Percentiles rank a stretch among this genome's conserved stretches.
phyloP scores from a whole-genome alignment of 352 stramenopile genomes.

The Saprolegnia diclina region DNA sequence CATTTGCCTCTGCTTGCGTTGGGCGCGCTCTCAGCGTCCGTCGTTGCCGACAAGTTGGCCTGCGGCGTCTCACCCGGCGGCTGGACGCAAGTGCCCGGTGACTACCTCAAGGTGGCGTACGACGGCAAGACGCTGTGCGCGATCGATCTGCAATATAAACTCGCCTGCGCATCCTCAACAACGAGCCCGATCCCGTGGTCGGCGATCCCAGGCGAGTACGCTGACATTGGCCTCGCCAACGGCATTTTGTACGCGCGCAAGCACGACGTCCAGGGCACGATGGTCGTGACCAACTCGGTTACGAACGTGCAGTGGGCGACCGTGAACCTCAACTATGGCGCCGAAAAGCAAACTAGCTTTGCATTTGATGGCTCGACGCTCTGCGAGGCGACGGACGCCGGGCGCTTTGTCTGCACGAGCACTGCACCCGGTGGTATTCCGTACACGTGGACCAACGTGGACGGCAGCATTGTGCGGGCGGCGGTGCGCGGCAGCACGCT shows the following conservation, averaged over 20 bases:
- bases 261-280: neutral
- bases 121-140: neutral
- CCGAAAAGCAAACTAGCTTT: neutral
- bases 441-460: neutral
- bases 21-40: neutral
- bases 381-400: neutral
- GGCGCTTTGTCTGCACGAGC: neutral
- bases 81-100: neutral
- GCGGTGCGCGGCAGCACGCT: neutral
- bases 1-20: neutral
- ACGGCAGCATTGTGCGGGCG: neutral
- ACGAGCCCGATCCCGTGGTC: neutral
- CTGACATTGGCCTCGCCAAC: neutral
- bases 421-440: neutral
- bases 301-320: neutral
- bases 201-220: neutral
- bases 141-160: neutral
- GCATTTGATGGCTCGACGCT: neutral
- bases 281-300: neutral
- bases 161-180: neutral
- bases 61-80: neutral
- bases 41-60: neutral
- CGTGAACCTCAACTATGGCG: neutral
- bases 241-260: neutral
- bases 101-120: neutral